Evolutionary conservation across 1,139 yeast species (phyloP).

Genomic region (Saccharomyces uvarum): DNA sequence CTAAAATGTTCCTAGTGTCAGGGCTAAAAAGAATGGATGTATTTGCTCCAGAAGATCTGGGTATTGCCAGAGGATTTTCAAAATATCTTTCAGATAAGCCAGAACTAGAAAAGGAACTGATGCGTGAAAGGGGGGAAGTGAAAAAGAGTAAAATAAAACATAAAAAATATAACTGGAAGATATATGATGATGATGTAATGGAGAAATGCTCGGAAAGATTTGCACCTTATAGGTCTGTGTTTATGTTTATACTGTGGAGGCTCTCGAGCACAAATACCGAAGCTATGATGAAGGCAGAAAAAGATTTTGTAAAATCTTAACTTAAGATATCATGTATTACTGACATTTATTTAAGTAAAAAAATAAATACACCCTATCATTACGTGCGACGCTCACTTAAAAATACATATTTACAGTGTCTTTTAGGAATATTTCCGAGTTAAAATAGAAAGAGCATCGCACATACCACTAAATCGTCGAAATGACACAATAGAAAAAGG

Average conservation of each 20-base stretch:
- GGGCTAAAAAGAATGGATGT: conserved; percentile 60
- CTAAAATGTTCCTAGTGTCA: conserved; percentile 76
- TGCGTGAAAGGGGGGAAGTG: conserved; percentile 28
- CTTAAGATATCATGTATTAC: neutral
- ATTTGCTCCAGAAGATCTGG: conserved; percentile 74
- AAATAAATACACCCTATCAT: conserved; percentile 1
- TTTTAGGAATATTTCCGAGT: neutral
- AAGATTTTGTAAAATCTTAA: conserved; percentile 16
- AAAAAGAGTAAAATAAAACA: conserved; percentile 34
- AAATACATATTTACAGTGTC: neutral
- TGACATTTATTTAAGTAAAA: neutral
- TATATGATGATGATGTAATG: conserved; percentile 52
- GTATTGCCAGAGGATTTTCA: conserved; percentile 75
- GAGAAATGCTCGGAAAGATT: conserved; percentile 50
- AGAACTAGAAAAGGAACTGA: conserved; percentile 39
- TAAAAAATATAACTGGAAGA: conserved; percentile 47
- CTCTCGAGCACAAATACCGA: conserved; percentile 52
- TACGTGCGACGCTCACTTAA: neutral
- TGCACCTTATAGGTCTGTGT: conserved; percentile 59
- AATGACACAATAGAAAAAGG: neutral
- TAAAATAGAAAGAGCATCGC: neutral
- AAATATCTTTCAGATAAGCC: conserved; percentile 54
- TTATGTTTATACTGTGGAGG: conserved; percentile 74
- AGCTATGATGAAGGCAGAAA: conserved; percentile 34
- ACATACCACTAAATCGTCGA: neutral